These are phyloP conservation scores for Corymbia citriodora DNA, from an alignment of 441 rosid species.

Conservation along the genomic window DNA sequence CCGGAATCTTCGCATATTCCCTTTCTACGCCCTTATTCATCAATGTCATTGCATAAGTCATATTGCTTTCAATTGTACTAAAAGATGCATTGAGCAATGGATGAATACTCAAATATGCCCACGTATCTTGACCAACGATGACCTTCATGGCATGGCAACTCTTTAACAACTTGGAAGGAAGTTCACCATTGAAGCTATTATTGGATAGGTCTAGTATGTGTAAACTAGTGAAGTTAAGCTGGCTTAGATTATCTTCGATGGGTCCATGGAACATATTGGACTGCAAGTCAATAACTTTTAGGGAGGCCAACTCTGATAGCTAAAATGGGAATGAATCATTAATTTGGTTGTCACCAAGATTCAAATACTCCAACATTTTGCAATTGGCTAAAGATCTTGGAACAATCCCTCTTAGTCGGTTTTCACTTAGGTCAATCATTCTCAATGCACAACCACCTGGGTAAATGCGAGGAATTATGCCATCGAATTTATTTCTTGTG, in stretches of 20 bases:
- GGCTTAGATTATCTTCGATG: not conserved
- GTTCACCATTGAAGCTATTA: not conserved
- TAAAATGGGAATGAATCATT: not conserved
- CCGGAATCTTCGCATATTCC: not conserved
- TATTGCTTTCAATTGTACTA: fast-evolving
- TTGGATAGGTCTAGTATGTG: not conserved
- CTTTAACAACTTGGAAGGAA: not conserved
- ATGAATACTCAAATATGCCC: not conserved
- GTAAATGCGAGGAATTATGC: not conserved
- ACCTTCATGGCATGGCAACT: not conserved
- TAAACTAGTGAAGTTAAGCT: not conserved
- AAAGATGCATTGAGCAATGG: fast-evolving
- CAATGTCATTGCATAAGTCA: not conserved
- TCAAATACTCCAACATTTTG: not conserved
- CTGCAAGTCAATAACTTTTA: not conserved
- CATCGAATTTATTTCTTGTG: not conserved
- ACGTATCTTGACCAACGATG: not conserved
- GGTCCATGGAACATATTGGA: not conserved
- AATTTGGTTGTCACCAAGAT: not conserved
- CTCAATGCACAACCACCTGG: not conserved
- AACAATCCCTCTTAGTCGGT: not conserved
- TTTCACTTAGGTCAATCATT: not conserved
- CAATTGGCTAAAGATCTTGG: not conserved
- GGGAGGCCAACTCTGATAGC: not conserved
- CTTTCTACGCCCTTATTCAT: not conserved